Percentiles rank a stretch among this genome's conserved stretches.
These are phyloP conservation scores for Elongisporangium prolatum DNA, from an alignment of 352 stramenopile genomes.

Conservation along the genomic window DNA sequence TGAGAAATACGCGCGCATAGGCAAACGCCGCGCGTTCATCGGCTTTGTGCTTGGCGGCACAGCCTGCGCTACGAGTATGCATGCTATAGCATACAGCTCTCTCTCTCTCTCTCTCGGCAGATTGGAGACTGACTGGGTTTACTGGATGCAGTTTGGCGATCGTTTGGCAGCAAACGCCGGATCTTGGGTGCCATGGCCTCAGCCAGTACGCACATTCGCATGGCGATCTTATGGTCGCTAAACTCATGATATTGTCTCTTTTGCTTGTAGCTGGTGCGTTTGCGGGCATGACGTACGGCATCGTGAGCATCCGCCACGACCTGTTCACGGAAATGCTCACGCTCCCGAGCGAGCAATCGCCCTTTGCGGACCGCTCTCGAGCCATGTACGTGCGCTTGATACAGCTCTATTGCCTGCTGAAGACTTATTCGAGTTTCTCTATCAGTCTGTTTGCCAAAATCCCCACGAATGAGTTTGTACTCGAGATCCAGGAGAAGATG, in stretches of 20 bases:
- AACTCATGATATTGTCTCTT: not conserved
- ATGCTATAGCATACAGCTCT: no score
- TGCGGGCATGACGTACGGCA: conserved; percentile 57
- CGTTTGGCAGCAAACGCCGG: conserved; percentile 36
- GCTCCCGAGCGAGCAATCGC: conserved; percentile 59
- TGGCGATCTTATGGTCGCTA: not conserved
- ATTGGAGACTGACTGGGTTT: not conserved
- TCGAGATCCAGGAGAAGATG: conserved; percentile 52
- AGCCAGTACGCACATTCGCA: conserved; percentile 23
- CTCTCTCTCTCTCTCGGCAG: no score
- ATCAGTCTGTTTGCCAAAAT: conserved; percentile 36
- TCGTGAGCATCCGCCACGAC: conserved; percentile 61
- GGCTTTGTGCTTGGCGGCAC: conserved; percentile 33
- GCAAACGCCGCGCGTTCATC: conserved; percentile 36
- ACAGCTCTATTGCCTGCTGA: not conserved
- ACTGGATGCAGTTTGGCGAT: conserved; percentile 34
- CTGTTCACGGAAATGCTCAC: conserved; percentile 68
- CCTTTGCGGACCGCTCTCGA: conserved; percentile 47
- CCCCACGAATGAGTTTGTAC: conserved; percentile 40
- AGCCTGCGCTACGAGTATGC: conserved; percentile 18
- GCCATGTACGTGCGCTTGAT: conserved; percentile 30
- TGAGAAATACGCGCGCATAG: conserved; percentile 38
- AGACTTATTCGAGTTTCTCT: not conserved
- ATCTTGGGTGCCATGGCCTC: conserved; percentile 27
- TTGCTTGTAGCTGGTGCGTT: conserved; percentile 34